Evolutionary conservation across 768 basidiomycete genomes (phyloP), one percentile per base, ranked within the genome.

Genomic region (Boletus fagicola): DNA sequence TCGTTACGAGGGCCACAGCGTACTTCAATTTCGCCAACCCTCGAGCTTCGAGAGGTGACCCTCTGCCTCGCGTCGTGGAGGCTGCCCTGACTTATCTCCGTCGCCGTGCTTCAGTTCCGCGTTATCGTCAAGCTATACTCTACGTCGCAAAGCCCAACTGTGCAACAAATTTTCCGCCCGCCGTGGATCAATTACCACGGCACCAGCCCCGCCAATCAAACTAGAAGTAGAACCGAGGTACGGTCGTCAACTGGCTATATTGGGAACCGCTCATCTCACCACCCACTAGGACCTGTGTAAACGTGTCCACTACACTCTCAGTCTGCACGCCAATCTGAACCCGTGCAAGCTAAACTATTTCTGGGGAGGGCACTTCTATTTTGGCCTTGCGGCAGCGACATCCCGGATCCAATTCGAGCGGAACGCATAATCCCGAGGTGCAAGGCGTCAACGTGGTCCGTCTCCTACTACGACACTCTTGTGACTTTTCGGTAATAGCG

Each of bases 41-140:
- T 39, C 49, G 11, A 38, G 18, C 24, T 38, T 53, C 26, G 24
- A 30, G 28, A 30, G 47, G 50, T 44, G 15, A 20, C 20, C 24
- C n/a, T 35, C 33, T 39, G 38, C 38, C 56, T 31, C 30, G 50
- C 62, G 18, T 67, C 43, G 48, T 65, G 48, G 43, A 52, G 42
- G 39, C 31, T 64, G 36, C 58, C 46, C 45, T 55, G 38, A 54
- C 49, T 60, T 60, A 66, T 67, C 67, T 66, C 65, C 66, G 66
- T 63, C 49, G 8, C 28, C 24, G 22, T 24, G 31, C 39, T 65
- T 59, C 54, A 66, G 46, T 60, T 67, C 66, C 65, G 66, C 28
- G 38, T 15, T 45, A 39, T 51, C 51, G 26, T 54, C 59, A 22
- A 30, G 43, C 28, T 4, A 24, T 2, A 54, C 38, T 22, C 48